Base-by-base conservation (phyloP, 116 monocot genomes). In the Dioscorea cayenensis region DNA sequence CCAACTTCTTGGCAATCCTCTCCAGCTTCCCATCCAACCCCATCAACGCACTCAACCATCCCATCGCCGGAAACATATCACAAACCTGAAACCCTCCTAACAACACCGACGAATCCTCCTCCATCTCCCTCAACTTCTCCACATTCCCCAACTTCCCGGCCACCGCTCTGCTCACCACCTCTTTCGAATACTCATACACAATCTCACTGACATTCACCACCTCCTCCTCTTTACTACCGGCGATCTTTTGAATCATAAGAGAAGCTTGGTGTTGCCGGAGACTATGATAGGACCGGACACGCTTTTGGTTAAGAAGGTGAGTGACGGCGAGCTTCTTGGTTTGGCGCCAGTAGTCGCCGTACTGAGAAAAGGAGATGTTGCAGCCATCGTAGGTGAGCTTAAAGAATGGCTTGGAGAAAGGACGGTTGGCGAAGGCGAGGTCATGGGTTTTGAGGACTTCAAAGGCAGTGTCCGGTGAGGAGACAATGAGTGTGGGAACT, bases 261-360 rank as follows among this genome's bases (percentile, higher is more conserved):
- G 52, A 28, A 6, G 72, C 37, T 19, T 75, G 75, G 59, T 78
- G 78, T 5, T 68, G 28, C 22, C 79, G 67, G 18, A 67, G 3
- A 14, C 20, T 6, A 10, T 29, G 43, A 32, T 62, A 71, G 14
- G 84, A 79, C 4, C 37, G 48, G 14, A 84, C 77, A 60, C 61
- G 49, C 51, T 63, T 77, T 27, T 64, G 14, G 76, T 38, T 77
- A 7, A 84, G 66, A 36, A 84, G 66, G 51, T 77, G 80, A 14
- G 59, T 17, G 49, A 71, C 20, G 68, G 61, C 6, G 16, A 63
- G 10, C 73, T 80, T 84, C 77, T 38, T 76, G 14, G 64, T 60
- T 51, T 73, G 68, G 63, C 84, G 67, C 77, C 80, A 84, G 70
- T 71, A 60, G 6, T 84, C 84, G 9, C 84, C 77, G 61, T 77